Conservation (phyloP, 169 alveolate genomes). For the Plasmodium blacklocki region DNA sequence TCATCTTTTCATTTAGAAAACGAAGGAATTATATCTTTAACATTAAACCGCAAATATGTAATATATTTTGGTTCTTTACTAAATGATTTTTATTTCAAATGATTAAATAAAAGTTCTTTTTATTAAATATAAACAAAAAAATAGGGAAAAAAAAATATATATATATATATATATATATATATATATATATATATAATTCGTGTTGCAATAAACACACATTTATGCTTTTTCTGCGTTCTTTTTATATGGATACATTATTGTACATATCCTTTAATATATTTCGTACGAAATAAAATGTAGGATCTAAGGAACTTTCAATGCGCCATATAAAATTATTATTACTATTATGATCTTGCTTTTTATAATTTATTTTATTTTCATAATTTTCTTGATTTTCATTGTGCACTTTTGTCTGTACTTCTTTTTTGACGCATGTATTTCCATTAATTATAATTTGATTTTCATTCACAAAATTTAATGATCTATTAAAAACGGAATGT, state of each 20-base stretch:
- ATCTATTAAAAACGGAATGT: slow-evolving; percentile 13
- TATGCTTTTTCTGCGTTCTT: background rate
- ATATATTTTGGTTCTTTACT: too few species aligned
- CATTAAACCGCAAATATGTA: too few species aligned
- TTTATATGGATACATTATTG: slow-evolving; percentile 59
- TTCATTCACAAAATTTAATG: slow-evolving; percentile 19
- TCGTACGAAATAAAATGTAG: slow-evolving; percentile 52
- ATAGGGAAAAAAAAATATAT: background rate
- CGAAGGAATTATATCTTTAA: too few species aligned
- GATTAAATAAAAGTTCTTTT: background rate
- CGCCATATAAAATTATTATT: slow-evolving; percentile 30
- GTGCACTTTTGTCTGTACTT: background rate
- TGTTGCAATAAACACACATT: background rate
- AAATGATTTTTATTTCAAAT: background rate
- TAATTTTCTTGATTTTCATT: background rate
- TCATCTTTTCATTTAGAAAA: too few species aligned
- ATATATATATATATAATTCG: background rate
- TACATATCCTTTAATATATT: slow-evolving; percentile 53
- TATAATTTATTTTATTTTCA: background rate
- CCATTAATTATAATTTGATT: slow-evolving; percentile 67
- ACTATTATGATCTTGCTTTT: background rate
- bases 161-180: background rate
- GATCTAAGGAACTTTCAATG: slow-evolving; percentile 60
- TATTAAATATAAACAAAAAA: background rate
- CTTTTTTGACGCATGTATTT: slow-evolving; percentile 39